Base-by-base conservation (phyloP, 192 early-diverging fungal species). In the Coemansia sp. region DNA sequence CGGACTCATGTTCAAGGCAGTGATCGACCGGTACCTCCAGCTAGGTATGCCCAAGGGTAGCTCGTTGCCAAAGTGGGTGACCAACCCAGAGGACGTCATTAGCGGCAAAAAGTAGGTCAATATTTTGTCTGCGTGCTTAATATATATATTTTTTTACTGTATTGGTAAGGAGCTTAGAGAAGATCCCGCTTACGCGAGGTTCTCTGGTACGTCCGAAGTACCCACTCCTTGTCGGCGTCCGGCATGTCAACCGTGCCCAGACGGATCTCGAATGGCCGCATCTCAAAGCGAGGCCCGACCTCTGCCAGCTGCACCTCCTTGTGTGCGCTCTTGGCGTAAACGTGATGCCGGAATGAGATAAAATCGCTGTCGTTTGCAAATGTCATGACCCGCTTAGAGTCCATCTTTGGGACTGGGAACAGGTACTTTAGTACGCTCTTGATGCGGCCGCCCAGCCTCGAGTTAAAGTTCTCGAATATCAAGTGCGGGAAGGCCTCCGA, bases 201-300 rank as follows among this genome's bases (percentile, higher is more conserved):
- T 69, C 92, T 84, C 65, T 90, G 90, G 85, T 96, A 99, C 38
- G 96, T 95, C 71, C 94, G 88, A 71, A 95, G 88, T 13, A 94
- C 95, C 96, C 96, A 99, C 86, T 99, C 97, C 47, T 91, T 93
- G 75, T 99, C 97, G 36, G 97, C 97, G 54, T 96, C 93, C 49
- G 90, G 89, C 70, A 96, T 88, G 61, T 99, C 97, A 29, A 95
- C 91, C 1, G 97, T 99, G 65, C 96, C 96, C 61, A 97, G 78
- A 69, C 94, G 91, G 85, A 99, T 98, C 77, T 99, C 94, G 78
- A 96, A 99, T 54, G 93, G 86, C 82, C 93, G 88, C 96, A 98
- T 95, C 85, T 99, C 97, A 77, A 99, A 99, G 51, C 97, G 89
- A 46, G 97, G 97, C 8, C 97, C 97, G 22, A 99, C 97, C 76